A percentile compares a stretch with the other conserved stretches of the same genome.
phyloP scores from a whole-genome alignment of 179 eudicot genomes.

The Nepenthes alata region DNA sequence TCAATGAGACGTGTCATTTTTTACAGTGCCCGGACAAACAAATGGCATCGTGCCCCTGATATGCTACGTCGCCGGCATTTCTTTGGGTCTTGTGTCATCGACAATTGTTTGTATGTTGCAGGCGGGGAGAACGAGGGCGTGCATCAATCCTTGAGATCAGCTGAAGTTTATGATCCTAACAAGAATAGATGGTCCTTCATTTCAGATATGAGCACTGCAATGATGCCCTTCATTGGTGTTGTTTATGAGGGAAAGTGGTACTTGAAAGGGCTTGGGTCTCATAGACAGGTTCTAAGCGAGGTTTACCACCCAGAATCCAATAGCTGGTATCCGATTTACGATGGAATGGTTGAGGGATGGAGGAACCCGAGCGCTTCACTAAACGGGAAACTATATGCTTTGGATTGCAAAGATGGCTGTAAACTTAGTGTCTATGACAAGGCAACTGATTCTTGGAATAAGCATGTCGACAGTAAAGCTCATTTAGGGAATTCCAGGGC shows the following conservation, averaged over 20 bases:
- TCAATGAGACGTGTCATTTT: slow-evolving; percentile 82
- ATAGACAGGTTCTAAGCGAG: slow-evolving; percentile 68
- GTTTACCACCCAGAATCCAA: slow-evolving; percentile 61
- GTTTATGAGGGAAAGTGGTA: slow-evolving; percentile 86
- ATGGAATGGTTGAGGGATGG: slow-evolving; percentile 86
- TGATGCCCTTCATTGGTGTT: slow-evolving; percentile 82
- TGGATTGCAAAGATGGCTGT: slow-evolving; percentile 91
- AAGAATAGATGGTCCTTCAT: slow-evolving; percentile 75
- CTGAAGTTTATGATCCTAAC: slow-evolving; percentile 80
- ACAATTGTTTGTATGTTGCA: slow-evolving; percentile 84
- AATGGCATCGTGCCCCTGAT: slow-evolving; percentile 92
- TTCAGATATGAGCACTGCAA: slow-evolving; percentile 75
- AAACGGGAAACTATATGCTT: slow-evolving; percentile 57
- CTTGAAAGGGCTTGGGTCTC: slow-evolving; percentile 76
- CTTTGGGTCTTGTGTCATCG: slow-evolving; percentile 82
- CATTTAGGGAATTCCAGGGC: slow-evolving; percentile 83
- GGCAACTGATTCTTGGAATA: slow-evolving; percentile 59
- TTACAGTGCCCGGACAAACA: slow-evolving; percentile 74
- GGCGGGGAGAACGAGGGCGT: slow-evolving; percentile 88
- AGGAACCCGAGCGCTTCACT: slow-evolving; percentile 67
- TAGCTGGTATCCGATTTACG: slow-evolving; percentile 54
- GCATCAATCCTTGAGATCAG: slow-evolving; percentile 59
- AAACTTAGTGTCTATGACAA: slow-evolving; percentile 74
- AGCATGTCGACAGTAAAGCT: slow-evolving; percentile 57
- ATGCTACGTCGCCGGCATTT: slow-evolving; percentile 77